phyloP scores from a whole-genome alignment of 2,329 filamentous ascomycete species.

The Venturia pyrina region DNA sequence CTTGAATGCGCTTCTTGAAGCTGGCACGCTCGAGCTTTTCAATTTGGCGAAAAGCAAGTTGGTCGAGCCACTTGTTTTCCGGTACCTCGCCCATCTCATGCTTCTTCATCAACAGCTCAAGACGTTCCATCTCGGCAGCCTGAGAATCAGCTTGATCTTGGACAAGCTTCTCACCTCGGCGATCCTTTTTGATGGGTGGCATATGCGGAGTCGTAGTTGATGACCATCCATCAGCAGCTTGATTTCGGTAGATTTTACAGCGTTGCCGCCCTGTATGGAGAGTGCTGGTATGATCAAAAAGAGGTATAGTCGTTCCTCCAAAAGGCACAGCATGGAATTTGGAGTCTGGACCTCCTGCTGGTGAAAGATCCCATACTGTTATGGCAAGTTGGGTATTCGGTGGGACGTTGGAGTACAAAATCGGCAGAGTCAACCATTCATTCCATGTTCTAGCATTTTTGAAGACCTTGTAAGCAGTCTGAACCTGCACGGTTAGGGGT shows the following conservation, averaged over 20 bases:
- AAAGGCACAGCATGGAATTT: constrained; percentile 79
- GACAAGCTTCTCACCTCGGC: constrained; percentile 20
- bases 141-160: constrained; percentile 41
- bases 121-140: constrained; percentile 76
- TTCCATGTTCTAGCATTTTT: constrained; percentile 72
- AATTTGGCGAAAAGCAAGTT: constrained; percentile 81
- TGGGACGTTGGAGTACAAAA: constrained; percentile 74
- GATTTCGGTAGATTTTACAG: constrained; percentile 73
- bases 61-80: constrained; percentile 89
- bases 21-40: constrained; percentile 51
- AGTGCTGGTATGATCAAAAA: constrained; percentile 92
- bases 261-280: constrained; percentile 87
- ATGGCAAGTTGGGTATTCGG: constrained; percentile 77
- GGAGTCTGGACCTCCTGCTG: constrained; percentile 59
- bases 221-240: constrained; percentile 74
- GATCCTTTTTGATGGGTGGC: constrained; percentile 43
- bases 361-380: constrained; percentile 90
- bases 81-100: constrained; percentile 97
- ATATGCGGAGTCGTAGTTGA: constrained; percentile 67
- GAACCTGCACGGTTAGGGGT: constrained; percentile 79
- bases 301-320: constrained; percentile 78
- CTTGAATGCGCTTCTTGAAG: constrained; percentile 40
- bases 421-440: constrained; percentile 86
- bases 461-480: constrained; percentile 89
- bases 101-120: constrained; percentile 89